Evolutionary conservation across 2,329 filamentous ascomycete species (phyloP).

Genomic region (Colletotrichum sp.): DNA sequence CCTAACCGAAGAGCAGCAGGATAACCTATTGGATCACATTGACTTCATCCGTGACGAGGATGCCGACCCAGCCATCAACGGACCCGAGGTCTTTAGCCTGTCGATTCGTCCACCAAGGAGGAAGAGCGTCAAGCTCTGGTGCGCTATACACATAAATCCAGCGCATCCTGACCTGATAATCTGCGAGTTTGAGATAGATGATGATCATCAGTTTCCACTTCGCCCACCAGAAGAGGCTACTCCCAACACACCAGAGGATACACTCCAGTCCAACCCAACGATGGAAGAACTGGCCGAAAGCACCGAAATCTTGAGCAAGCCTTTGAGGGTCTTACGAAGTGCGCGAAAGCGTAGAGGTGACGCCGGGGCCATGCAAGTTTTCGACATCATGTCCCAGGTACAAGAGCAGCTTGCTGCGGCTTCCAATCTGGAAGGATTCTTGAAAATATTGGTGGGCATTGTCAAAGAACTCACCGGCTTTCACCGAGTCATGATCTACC

Average conservation of each 20-base stretch:
- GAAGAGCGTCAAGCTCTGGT: conserved; percentile 77
- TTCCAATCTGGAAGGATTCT: conserved; percentile 71
- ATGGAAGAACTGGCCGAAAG: conserved; percentile 77
- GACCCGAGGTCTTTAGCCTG: conserved; percentile 85
- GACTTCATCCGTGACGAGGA: conserved; percentile 88
- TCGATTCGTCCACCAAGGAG: conserved; percentile 67
- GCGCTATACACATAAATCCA: conserved; percentile 79
- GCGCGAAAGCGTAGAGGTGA: conserved; percentile 79
- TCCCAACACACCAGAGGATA: conserved; percentile 73
- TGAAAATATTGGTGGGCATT: conserved; percentile 84
- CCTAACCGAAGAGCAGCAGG: conserved; percentile 80
- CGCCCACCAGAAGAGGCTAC: conserved; percentile 65
- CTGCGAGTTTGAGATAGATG: conserved; percentile 88
- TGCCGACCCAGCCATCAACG: conserved; percentile 74
- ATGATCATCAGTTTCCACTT: conserved; percentile 73
- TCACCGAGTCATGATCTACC: conserved; percentile 91
- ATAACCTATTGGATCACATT: conserved; percentile 84
- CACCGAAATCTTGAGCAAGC: conserved; percentile 76
- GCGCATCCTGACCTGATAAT: conserved; percentile 74
- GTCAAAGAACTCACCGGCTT: conserved; percentile 91
- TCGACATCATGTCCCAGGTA: conserved; percentile 90
- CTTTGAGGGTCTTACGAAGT: conserved; percentile 76
- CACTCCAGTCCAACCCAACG: conserved; percentile 74
- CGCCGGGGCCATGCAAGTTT: conserved; percentile 85
- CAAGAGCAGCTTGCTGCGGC: conserved; percentile 84